Percentiles rank a stretch among this genome's conserved stretches.
Conservation (phyloP, 257 asterid species). For the Ehretia macrophylla region DNA sequence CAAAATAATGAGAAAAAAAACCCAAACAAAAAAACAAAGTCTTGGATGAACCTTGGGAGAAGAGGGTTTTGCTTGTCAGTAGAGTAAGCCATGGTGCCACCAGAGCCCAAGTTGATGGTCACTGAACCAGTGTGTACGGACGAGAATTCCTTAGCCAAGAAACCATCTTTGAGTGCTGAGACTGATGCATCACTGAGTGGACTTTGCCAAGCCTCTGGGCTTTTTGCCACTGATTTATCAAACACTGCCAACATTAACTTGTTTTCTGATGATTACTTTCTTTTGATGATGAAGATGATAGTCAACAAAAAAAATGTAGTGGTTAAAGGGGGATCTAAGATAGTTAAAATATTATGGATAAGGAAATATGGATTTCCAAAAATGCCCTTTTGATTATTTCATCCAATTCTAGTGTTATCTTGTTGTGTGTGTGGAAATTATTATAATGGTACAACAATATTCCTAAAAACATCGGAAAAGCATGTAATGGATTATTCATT, state of each 20-base stretch:
- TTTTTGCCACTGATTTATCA: constrained; percentile 73
- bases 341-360: neutral
- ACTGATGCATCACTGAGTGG: constrained; percentile 34
- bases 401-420: too few relatives aligned
- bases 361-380: neutral
- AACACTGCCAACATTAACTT: constrained; percentile 71
- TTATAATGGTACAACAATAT: too few relatives aligned
- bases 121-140: constrained; percentile 61
- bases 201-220: constrained; percentile 79
- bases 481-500: too few relatives aligned
- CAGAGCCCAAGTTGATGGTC: constrained; percentile 61
- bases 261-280: neutral
- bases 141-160: constrained; percentile 63
- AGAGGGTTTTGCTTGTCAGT: constrained; percentile 61
- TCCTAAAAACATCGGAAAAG: too few relatives aligned
- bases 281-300: neutral
- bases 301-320: neutral
- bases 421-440: too few relatives aligned
- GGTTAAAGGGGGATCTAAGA: neutral
- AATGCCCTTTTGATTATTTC: neutral
- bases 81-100: constrained; percentile 73
- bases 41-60: constrained; percentile 57
- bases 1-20: neutral
- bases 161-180: constrained; percentile 67
- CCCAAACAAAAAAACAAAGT: neutral